These are phyloP conservation scores for grape (Vitis vinifera) DNA, from an alignment of 164 flowering plant genomes.

Conservation along the genomic window ASM3070453v1 NC_081818.1:18921501-18922000, in stretches of 20 bases:
- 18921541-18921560: conserved; percentile 6
- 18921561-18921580: not conserved
- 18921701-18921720: not conserved
- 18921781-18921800: conserved; percentile 37
- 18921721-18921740: not conserved
- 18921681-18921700: not conserved
- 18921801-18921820: conserved; percentile 39
- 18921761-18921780: conserved; percentile 44
- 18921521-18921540: not conserved
- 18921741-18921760: conserved; percentile 36
- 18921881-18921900: conserved; percentile 17
- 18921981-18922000: conserved; percentile 37
- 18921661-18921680: not conserved
- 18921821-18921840: conserved; percentile 37
- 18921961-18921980: conserved; percentile 28
- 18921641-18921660: not conserved
- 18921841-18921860: conserved; percentile 41
- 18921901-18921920: conserved; percentile 18
- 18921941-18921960: conserved; percentile 32
- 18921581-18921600: not conserved
- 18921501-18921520: too few relatives aligned
- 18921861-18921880: conserved; percentile 31
- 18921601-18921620: conserved; percentile 30
- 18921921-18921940: conserved; percentile 22
- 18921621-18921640: conserved; percentile 34